Conservation (phyloP, 2,329 filamentous ascomycete genomes). For the Alternaria infectoria region DNA sequence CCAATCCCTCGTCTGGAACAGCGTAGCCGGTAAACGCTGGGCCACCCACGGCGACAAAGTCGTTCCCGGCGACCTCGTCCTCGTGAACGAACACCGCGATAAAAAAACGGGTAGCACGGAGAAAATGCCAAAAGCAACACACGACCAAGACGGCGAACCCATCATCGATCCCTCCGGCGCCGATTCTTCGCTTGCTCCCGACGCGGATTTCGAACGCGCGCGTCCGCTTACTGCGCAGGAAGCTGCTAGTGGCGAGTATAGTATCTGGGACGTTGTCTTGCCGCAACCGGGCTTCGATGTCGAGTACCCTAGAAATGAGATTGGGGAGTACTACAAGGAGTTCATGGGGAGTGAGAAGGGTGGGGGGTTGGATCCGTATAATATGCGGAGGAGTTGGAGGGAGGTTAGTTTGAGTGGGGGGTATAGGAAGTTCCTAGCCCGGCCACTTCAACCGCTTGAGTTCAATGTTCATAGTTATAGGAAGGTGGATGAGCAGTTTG, state of each 20-base stretch:
- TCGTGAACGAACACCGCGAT: constrained; percentile 65
- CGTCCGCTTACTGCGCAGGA: constrained; percentile 79
- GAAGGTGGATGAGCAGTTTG: constrained; percentile 79
- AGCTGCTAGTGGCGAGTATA: constrained; percentile 74
- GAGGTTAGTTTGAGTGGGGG: constrained; percentile 88
- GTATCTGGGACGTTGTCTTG: constrained; percentile 86
- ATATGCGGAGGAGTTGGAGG: constrained; percentile 85
- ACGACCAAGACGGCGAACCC: constrained; percentile 69
- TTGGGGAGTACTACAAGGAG: constrained; percentile 80
- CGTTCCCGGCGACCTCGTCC: constrained; percentile 83
- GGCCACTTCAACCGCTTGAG: constrained; percentile 67
- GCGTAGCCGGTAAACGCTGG: constrained; percentile 81
- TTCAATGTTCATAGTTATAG: constrained; percentile 74
- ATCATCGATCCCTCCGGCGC: constrained; percentile 66
- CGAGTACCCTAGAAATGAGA: constrained; percentile 80
- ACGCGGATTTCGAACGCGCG: constrained; percentile 70
- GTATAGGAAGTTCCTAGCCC: constrained; percentile 83
- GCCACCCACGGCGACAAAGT: constrained; percentile 74
- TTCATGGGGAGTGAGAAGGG: constrained; percentile 86
- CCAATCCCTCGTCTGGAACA: constrained; percentile 94
- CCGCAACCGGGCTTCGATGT: constrained; percentile 93
- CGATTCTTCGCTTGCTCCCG: constrained; percentile 60
- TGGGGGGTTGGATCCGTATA: constrained; percentile 77
- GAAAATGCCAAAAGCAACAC: constrained; percentile 26
- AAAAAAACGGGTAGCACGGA: constrained; percentile 45